Evolutionary conservation across 768 basidiomycete genomes (phyloP).

Genomic region (Mycena vitilis): DNA sequence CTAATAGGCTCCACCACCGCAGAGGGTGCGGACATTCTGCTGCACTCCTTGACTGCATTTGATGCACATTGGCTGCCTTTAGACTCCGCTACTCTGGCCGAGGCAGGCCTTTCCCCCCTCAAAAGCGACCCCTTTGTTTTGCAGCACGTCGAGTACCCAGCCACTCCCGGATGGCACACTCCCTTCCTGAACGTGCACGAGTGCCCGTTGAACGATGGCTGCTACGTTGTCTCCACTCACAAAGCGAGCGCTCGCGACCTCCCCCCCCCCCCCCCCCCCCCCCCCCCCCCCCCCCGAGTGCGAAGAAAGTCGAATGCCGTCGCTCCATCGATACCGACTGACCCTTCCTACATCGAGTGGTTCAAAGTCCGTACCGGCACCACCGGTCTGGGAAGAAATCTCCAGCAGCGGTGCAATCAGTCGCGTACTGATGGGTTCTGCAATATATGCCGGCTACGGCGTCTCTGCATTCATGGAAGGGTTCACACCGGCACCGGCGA

Average conservation of each 20-base stretch:
- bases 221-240: conserved; percentile 22
- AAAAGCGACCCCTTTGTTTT: conserved; percentile 1
- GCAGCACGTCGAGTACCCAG: conserved; percentile 17
- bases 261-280: no score
- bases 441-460: conserved; percentile 1
- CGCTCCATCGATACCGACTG: conserved; percentile 22
- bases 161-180: conserved; percentile 11
- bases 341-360: conserved; percentile 6
- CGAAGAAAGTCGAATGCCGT: not conserved
- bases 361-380: not conserved
- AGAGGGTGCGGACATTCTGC: conserved; percentile 1
- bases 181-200: conserved; percentile 18
- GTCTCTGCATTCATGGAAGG: not conserved
- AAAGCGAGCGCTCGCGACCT: not conserved
- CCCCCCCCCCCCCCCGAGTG: no score
- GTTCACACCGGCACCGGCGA: not conserved
- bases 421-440: not conserved
- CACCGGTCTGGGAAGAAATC: not conserved
- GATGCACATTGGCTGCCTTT: conserved; percentile 6
- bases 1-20: conserved; percentile 1
- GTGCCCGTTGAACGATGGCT: conserved; percentile 5
- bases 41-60: conserved; percentile 4
- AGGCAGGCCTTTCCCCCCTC: not conserved
- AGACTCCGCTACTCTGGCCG: not conserved
- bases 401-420: conserved; percentile 5